These are phyloP conservation scores for Ophiostoma tasmaniense DNA, from an alignment of 2,329 filamentous ascomycete species.

Conservation along the genomic window DNA sequence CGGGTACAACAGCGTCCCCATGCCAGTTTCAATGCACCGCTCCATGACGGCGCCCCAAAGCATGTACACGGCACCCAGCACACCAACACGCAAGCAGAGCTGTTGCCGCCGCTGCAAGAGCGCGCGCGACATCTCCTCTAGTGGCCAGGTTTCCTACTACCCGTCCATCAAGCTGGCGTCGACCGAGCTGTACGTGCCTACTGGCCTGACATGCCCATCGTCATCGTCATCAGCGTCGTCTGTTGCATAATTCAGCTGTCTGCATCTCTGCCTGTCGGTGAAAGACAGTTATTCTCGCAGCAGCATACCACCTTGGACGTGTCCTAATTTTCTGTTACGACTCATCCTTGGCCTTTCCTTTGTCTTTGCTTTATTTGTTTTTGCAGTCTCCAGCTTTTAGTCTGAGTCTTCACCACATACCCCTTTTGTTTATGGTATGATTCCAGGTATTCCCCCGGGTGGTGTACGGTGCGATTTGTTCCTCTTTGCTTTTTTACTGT, in stretches of 20 bases:
- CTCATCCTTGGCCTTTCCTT: background rate
- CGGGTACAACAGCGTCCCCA: background rate
- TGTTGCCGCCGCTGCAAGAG: conserved; percentile 12
- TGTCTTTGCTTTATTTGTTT: background rate
- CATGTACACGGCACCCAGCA: background rate
- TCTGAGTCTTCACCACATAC: background rate
- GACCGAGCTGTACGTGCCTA: conserved; percentile 17
- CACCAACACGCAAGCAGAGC: background rate
- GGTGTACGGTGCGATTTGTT: conserved; percentile 4
- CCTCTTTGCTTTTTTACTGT: background rate
- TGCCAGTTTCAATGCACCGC: conserved; percentile 1
- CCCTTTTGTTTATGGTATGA: conserved; percentile 4
- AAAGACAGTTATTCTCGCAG: background rate
- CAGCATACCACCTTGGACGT: background rate
- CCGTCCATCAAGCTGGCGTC: conserved; percentile 17
- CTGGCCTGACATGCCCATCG: conserved; percentile 17
- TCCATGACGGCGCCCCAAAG: conserved; percentile 11
- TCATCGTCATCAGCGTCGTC: conserved; percentile 17
- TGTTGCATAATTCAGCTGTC: conserved; percentile 14
- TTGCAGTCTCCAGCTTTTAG: background rate
- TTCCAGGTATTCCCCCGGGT: background rate
- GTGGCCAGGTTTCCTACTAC: conserved; percentile 14
- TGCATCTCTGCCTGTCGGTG: background rate
- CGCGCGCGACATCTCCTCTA: background rate
- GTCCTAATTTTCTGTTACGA: background rate